Conservation (phyloP, 257 asterid species). For the Fraxinus anomala region DNA sequence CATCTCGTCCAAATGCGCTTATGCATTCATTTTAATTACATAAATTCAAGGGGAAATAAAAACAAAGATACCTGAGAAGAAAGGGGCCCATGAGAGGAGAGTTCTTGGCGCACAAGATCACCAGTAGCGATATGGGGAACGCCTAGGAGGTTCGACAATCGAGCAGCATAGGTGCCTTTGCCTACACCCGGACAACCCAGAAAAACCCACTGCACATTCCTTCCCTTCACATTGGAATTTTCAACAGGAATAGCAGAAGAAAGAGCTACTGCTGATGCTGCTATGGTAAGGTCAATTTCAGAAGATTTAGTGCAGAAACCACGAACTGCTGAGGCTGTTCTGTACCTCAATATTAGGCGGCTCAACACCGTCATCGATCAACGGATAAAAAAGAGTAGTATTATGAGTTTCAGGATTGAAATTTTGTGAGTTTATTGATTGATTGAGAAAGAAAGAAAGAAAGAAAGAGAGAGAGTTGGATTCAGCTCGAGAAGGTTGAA, state of each 20-base stretch:
- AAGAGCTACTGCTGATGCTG: slow-evolving; percentile 36
- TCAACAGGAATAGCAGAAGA: slow-evolving; percentile 37
- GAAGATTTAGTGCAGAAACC: slow-evolving; percentile 45
- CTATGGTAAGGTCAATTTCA: slow-evolving; percentile 31
- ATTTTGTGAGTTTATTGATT: background rate
- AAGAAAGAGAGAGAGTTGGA: background rate
- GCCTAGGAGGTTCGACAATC: slow-evolving; percentile 71
- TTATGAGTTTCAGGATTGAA: background rate
- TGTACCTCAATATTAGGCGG: slow-evolving; percentile 51
- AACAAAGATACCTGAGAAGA: slow-evolving; percentile 58
- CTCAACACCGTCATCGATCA: slow-evolving; percentile 68
- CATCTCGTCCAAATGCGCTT: too few species aligned
- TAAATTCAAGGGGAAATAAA: background rate
- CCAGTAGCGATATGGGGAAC: slow-evolving; percentile 97
- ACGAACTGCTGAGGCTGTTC: slow-evolving; percentile 34
- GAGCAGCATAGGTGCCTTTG: slow-evolving; percentile 91
- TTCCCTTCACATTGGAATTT: slow-evolving; percentile 39
- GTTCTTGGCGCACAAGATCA: slow-evolving; percentile 91
- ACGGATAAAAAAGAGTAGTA: background rate
- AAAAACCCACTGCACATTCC: slow-evolving; percentile 91
- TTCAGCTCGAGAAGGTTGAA: slow-evolving; percentile 24
- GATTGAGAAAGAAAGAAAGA: too few species aligned
- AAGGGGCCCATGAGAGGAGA: slow-evolving; percentile 65
- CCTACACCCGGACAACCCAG: slow-evolving; percentile 98
- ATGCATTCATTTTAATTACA: too few species aligned